These are phyloP conservation scores for Fagopyrum tataricum DNA, from an alignment of 148 eudicot species.

Conservation along the genomic window DNA sequence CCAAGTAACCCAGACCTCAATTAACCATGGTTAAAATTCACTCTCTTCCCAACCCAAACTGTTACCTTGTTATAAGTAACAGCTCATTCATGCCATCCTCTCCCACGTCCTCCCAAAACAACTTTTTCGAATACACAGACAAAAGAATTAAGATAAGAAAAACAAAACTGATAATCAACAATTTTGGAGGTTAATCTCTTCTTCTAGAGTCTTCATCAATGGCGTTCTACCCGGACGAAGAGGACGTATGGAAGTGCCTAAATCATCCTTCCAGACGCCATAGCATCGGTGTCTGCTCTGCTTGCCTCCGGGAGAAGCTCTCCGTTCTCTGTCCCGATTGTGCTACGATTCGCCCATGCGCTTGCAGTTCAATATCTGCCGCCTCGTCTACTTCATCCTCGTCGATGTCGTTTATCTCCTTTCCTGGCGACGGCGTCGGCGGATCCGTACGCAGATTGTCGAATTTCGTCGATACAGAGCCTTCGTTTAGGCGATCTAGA, in stretches of 20 bases:
- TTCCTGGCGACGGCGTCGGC: not conserved
- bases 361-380: slow-evolving; percentile 20
- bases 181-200: not conserved
- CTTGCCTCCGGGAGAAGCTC: slow-evolving; percentile 45
- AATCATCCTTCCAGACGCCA: slow-evolving; percentile 59
- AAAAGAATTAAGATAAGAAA: not conserved
- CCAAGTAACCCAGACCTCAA: not conserved
- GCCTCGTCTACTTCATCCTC: slow-evolving; percentile 27
- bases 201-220: slow-evolving; percentile 15
- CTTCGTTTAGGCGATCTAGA: slow-evolving; percentile 35
- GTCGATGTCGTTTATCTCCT: slow-evolving; percentile 12
- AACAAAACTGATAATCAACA: not conserved
- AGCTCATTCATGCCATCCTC: slow-evolving; percentile 6
- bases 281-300: slow-evolving; percentile 37
- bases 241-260: slow-evolving; percentile 55
- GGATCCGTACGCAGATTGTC: slow-evolving; percentile 21
- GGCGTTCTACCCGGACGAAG: slow-evolving; percentile 56
- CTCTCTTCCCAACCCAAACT: slow-evolving; percentile 8
- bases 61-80: not conserved
- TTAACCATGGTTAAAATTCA: not conserved
- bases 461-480: slow-evolving; percentile 27
- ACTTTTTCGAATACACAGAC: not conserved
- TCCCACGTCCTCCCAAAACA: not conserved
- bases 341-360: slow-evolving; percentile 37
- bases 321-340: slow-evolving; percentile 43